Percentiles rank a stretch among this genome's conserved stretches.
phyloP scores from a whole-genome alignment of 208 protist genomes.

The Trypanosoma boissoni region DNA sequence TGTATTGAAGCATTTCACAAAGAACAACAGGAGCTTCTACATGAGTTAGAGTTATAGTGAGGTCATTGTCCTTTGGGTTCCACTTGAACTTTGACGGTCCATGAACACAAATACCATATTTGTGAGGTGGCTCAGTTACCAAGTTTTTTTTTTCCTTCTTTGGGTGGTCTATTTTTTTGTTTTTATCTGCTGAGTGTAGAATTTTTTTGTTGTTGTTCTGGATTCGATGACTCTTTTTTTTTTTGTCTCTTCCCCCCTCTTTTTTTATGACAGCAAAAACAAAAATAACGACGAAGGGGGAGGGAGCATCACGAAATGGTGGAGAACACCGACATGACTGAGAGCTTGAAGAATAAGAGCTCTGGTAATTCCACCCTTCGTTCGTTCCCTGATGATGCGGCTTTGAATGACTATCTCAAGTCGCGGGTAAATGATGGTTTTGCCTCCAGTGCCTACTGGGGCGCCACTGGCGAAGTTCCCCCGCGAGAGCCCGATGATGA shows the following conservation, averaged over 20 bases:
- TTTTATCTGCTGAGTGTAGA: neutral
- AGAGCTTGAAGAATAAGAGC: constrained; percentile 9
- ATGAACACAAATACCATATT: too few species aligned
- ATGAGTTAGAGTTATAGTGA: constrained; percentile 15
- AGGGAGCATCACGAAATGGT: constrained; percentile 14
- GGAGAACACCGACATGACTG: constrained; percentile 38
- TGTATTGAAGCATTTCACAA: constrained; percentile 14
- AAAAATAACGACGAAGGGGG: constrained; percentile 15
- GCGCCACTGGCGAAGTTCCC: constrained; percentile 62
- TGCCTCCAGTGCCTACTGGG: constrained; percentile 84
- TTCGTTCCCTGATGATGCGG: constrained; percentile 34
- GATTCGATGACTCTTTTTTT: constrained; percentile 6
- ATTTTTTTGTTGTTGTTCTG: constrained; percentile 1
- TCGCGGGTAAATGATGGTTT: constrained; percentile 55
- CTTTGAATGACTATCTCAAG: constrained; percentile 52
- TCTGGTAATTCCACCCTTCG: constrained; percentile 22
- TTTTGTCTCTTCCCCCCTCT: constrained; percentile 12
- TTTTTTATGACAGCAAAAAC: constrained; percentile 24
- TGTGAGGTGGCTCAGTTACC: too few species aligned
- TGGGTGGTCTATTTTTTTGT: neutral
- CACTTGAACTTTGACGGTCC: too few species aligned
- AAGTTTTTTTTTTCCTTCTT: too few species aligned
- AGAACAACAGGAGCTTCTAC: constrained; percentile 11
- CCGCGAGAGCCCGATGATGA: constrained; percentile 76
- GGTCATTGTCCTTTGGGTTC: too few species aligned